Evolutionary conservation across 75 land plant species (phyloP).

Genomic region (Gnetum montanum): DNA sequence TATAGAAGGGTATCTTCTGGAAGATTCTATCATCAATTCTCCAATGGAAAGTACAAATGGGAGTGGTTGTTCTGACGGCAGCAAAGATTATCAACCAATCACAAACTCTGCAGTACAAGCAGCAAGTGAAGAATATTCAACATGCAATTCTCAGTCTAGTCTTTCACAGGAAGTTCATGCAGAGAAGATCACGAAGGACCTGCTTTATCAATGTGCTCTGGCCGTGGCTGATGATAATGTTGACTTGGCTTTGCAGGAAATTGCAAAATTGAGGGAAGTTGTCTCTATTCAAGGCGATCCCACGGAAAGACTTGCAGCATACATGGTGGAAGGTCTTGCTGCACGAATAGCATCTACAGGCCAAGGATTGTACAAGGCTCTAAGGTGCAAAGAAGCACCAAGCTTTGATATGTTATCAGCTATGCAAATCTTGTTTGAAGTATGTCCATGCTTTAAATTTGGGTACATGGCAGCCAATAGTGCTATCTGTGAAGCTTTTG

Average conservation of each 20-base stretch:
- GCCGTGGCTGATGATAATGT: slow-evolving; percentile 43
- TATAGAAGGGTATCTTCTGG: slow-evolving; percentile 11
- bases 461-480: slow-evolving; percentile 92
- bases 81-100: slow-evolving; percentile 18
- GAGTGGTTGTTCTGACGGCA: slow-evolving; percentile 30
- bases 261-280: slow-evolving; percentile 53
- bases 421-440: slow-evolving; percentile 90
- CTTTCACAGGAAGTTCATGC: slow-evolving; percentile 1
- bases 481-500: slow-evolving; percentile 68
- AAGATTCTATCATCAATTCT: slow-evolving; percentile 49
- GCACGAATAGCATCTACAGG: slow-evolving; percentile 82
- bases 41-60: slow-evolving; percentile 40
- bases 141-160: slow-evolving; percentile 1
- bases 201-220: slow-evolving; percentile 66
- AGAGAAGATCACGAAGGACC: slow-evolving; percentile 31
- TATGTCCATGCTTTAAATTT: slow-evolving; percentile 90
- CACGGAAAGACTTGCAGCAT: slow-evolving; percentile 78
- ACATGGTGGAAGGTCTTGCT: slow-evolving; percentile 92
- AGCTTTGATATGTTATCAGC: slow-evolving; percentile 63
- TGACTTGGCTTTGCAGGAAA: slow-evolving; percentile 42
- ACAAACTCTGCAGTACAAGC: neutral
- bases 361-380: slow-evolving; percentile 49
- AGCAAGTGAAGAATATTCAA: neutral
- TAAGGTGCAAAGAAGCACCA: slow-evolving; percentile 83
- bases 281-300: slow-evolving; percentile 94